A percentile compares a stretch with the other conserved stretches of the same genome.
These are phyloP conservation scores for Kwoniella pini DNA, from an alignment of 768 basidiomycete species.

Conservation along the genomic window DNA sequence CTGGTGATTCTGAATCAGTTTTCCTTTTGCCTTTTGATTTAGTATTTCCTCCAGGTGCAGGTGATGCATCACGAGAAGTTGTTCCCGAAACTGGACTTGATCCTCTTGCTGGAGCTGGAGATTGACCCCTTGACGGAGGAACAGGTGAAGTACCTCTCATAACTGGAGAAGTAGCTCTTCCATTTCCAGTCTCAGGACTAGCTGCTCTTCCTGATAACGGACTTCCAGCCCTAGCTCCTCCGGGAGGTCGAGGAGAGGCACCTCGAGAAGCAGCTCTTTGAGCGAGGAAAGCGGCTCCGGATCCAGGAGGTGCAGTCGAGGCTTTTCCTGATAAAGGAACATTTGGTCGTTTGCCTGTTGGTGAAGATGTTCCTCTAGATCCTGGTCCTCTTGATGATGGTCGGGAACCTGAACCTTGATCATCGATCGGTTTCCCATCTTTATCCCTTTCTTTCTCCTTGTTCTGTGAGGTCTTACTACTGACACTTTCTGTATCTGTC, in stretches of 20 bases:
- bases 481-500: constrained; percentile 24
- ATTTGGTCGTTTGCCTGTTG: constrained; percentile 21
- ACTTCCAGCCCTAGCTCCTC: constrained; percentile 25
- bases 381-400: constrained; percentile 31
- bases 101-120: constrained; percentile 8
- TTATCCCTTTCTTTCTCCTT: constrained; percentile 29
- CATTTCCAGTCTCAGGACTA: constrained; percentile 12
- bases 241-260: constrained; percentile 31
- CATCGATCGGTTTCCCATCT: not conserved
- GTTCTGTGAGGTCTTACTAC: constrained; percentile 22
- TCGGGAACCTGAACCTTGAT: constrained; percentile 19
- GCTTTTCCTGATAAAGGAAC: constrained; percentile 31
- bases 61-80: constrained; percentile 14
- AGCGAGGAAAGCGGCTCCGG: constrained; percentile 39
- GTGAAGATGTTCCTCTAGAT: constrained; percentile 30
- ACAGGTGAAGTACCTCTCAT: constrained; percentile 22
- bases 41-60: constrained; percentile 2
- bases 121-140: constrained; percentile 2
- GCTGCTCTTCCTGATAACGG: constrained; percentile 22
- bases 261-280: constrained; percentile 39
- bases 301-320: constrained; percentile 41
- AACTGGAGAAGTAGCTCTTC: constrained; percentile 23
- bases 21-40: constrained; percentile 19
- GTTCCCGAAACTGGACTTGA: constrained; percentile 9
- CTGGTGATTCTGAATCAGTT: constrained; percentile 25